Base-by-base conservation (phyloP, 2,329 filamentous ascomycete species). In the Truncatella angustata region DNA sequence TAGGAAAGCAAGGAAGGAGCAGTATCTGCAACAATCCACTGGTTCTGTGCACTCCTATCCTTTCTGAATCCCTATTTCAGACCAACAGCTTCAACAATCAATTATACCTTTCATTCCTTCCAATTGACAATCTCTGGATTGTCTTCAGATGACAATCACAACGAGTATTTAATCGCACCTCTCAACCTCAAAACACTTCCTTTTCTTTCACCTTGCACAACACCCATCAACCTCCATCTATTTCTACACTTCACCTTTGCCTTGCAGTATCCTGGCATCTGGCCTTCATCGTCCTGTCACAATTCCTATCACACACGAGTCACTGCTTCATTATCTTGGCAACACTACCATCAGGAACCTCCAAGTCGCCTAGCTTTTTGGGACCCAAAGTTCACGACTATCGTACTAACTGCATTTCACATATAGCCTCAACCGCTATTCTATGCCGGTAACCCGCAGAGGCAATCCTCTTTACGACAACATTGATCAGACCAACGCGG, bases 361-460 rank as follows among this genome's bases (percentile, higher is more conserved):
- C n/a, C 32, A 9, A 34, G n/a, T 34, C n/a, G 32, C 32, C 32
- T 34, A 34, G 32, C 9, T n/a, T n/a, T n/a, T n/a, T 35, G 32
- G n/a, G 32, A 35, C n/a, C n/a, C n/a, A n/a, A n/a, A n/a, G n/a
- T n/a, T n/a, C 16, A 36, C 24, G 18, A 47, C 43, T 11, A 9
- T 12, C 20, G n/a, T 32, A 46, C 59, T 64, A 51, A 62, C 52
- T 34, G 35, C 35, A 24, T 49, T 48, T 49, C 50, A 50, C 55
- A 28, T 57, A 54, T 56, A 95, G 90, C 60, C 79, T 87, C 55
- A 95, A 96, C 68, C 88, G 93, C 58, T 96, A 96, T 71, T 97
- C 93, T 4, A 92, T 97, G 88, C 93, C 93, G 28, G 88, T 93
- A 48, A 90, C 88, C 44, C 81, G 81, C 54, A 83, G 85, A 58